Percentiles rank a stretch among this genome's conserved stretches.
Evolutionary conservation across 163 green algal species (phyloP).

Genomic region (Picocystis sp.): DNA sequence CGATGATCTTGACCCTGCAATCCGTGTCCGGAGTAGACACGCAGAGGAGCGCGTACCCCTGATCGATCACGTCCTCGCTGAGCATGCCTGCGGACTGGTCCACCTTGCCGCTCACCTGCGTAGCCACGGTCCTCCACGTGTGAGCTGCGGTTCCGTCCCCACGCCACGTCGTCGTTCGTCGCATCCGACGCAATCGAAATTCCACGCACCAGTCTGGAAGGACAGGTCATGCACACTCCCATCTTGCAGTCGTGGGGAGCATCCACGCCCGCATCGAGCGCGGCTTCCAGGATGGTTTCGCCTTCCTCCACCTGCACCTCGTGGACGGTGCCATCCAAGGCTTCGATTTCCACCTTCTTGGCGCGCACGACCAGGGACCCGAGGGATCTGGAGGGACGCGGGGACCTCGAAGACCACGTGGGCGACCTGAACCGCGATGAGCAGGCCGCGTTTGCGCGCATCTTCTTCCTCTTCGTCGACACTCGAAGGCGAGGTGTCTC

Average conservation of each 20-base stretch:
- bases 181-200: not conserved
- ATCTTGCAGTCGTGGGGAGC: slow-evolving; percentile 80
- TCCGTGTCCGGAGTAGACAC: slow-evolving; percentile 52
- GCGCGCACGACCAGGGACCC: no score
- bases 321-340: slow-evolving; percentile 20
- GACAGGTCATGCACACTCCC: slow-evolving; percentile 62
- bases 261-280: slow-evolving; percentile 51
- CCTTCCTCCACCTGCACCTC: slow-evolving; percentile 39
- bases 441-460: no score
- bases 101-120: slow-evolving; percentile 40
- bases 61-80: slow-evolving; percentile 54
- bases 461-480: no score
- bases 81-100: slow-evolving; percentile 72
- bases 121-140: not conserved
- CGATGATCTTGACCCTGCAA: slow-evolving; percentile 52
- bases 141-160: not conserved
- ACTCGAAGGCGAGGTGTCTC: no score
- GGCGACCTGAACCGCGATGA: no score
- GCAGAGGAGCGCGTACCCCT: slow-evolving; percentile 77
- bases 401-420: no score
- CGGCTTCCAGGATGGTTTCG: slow-evolving; percentile 44
- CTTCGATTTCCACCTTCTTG: slow-evolving; percentile 23
- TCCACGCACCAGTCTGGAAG: slow-evolving; percentile 46
- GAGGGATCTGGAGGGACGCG: no score
- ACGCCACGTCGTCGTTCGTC: not conserved